These are phyloP conservation scores for Debaryomyces psychrophilus DNA, from an alignment of 1,139 yeast genomes.

Conservation along the genomic window DNA sequence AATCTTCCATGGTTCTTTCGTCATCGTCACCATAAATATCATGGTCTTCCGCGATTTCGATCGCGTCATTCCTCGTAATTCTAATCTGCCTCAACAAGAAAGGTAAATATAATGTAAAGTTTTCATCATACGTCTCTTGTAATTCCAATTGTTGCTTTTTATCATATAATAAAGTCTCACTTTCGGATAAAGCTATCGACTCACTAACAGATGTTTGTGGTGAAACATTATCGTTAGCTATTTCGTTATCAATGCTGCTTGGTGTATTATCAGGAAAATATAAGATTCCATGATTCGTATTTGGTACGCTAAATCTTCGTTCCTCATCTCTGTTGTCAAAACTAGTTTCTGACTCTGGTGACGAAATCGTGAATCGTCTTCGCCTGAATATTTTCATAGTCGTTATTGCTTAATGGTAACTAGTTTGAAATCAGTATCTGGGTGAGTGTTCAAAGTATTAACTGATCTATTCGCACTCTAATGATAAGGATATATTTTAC, in stretches of 20 bases:
- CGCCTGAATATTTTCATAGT: constrained; percentile 8
- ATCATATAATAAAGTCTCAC: constrained; percentile 28
- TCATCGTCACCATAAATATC: constrained; percentile 27
- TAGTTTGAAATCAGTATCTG: too few relatives aligned
- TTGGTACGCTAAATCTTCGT: constrained; percentile 3
- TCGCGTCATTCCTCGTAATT: constrained; percentile 9
- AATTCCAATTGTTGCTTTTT: constrained; percentile 31
- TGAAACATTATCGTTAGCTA: background rate
- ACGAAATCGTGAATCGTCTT: constrained; percentile 5
- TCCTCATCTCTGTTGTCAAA: background rate
- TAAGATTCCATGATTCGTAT: constrained; percentile 1
- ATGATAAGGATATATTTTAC: background rate
- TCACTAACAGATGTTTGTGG: constrained; percentile 11
- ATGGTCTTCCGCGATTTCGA: constrained; percentile 5
- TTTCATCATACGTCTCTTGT: constrained; percentile 40
- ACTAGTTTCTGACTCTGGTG: background rate
- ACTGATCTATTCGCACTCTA: background rate
- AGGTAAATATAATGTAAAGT: constrained; percentile 44
- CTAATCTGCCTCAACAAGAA: constrained; percentile 36
- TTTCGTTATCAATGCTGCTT: background rate
- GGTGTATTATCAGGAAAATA: background rate
- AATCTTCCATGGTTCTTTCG: constrained; percentile 27
- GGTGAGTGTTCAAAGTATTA: too few relatives aligned
- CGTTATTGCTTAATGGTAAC: background rate
- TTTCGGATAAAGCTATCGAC: constrained; percentile 27